Percentiles rank a stretch among this genome's conserved stretches.
Evolutionary conservation across 2,329 filamentous ascomycete genomes (phyloP).

Genomic region (Paradendryphiella salina): DNA sequence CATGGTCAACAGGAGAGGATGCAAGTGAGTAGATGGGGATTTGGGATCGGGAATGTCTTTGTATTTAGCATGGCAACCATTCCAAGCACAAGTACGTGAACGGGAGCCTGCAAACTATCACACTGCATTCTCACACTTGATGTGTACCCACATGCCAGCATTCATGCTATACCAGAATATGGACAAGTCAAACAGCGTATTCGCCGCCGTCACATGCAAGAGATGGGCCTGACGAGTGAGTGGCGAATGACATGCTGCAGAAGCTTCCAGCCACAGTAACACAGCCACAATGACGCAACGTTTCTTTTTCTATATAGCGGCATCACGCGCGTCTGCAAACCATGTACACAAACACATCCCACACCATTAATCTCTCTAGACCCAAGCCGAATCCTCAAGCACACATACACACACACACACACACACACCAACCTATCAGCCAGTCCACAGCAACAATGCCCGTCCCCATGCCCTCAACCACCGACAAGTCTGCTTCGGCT

Average conservation of each 20-base stretch:
- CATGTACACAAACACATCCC: neutral
- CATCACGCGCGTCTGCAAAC: neutral
- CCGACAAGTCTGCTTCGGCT: conserved; percentile 15
- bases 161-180: too few relatives aligned
- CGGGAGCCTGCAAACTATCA: too few relatives aligned
- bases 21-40: too few relatives aligned
- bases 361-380: neutral
- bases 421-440: conserved; percentile 5
- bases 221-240: neutral
- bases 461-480: conserved; percentile 31
- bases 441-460: conserved; percentile 27
- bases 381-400: neutral
- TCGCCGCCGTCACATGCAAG: too few relatives aligned
- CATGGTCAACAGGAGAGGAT: too few relatives aligned
- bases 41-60: too few relatives aligned
- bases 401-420: neutral
- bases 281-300: conserved; percentile 37
- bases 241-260: conserved; percentile 16
- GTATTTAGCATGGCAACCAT: too few relatives aligned
- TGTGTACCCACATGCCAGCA: too few relatives aligned
- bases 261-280: conserved; percentile 32
- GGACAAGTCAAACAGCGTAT: too few relatives aligned
- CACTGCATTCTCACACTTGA: too few relatives aligned
- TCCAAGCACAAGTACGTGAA: too few relatives aligned
- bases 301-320: neutral